phyloP scores from a whole-genome alignment of 2,329 filamentous ascomycete genomes.

The Xylaria sp. region DNA sequence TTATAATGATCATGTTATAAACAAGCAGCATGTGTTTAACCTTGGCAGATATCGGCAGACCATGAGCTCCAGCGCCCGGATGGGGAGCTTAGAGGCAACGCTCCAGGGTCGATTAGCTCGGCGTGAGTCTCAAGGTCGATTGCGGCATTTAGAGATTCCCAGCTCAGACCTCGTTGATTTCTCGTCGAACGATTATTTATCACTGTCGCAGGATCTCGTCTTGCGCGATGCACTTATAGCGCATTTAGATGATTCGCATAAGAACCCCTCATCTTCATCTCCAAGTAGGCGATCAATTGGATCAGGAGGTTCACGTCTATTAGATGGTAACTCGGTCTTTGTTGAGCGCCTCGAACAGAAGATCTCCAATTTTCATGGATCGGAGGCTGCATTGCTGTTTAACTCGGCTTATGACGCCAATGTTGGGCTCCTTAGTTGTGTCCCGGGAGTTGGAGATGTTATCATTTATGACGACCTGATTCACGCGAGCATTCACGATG shows the following conservation, averaged over 20 bases:
- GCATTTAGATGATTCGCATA: constrained; percentile 12
- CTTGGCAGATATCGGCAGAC: not conserved
- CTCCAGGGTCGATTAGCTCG: constrained; percentile 41
- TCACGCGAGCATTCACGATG: constrained; percentile 82
- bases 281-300: constrained; percentile 48
- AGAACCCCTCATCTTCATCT: constrained; percentile 19
- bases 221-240: constrained; percentile 55
- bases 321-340: constrained; percentile 62
- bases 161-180: constrained; percentile 79
- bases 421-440: constrained; percentile 68
- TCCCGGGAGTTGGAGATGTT: constrained; percentile 69
- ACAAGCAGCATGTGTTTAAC: not conserved
- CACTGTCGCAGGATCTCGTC: constrained; percentile 66
- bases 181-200: constrained; percentile 83
- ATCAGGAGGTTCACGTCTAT: constrained; percentile 64
- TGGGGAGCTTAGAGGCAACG: constrained; percentile 38
- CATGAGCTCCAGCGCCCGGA: constrained; percentile 13
- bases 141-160: constrained; percentile 64
- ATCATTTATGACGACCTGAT: constrained; percentile 80
- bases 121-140: constrained; percentile 49
- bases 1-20: not conserved
- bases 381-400: constrained; percentile 61
- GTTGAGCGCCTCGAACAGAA: constrained; percentile 59
- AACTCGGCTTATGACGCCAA: constrained; percentile 75
- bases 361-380: constrained; percentile 61